These are phyloP conservation scores for Diaporthe australafricana DNA, from an alignment of 2,329 filamentous ascomycete species.

Conservation along the genomic window DNA sequence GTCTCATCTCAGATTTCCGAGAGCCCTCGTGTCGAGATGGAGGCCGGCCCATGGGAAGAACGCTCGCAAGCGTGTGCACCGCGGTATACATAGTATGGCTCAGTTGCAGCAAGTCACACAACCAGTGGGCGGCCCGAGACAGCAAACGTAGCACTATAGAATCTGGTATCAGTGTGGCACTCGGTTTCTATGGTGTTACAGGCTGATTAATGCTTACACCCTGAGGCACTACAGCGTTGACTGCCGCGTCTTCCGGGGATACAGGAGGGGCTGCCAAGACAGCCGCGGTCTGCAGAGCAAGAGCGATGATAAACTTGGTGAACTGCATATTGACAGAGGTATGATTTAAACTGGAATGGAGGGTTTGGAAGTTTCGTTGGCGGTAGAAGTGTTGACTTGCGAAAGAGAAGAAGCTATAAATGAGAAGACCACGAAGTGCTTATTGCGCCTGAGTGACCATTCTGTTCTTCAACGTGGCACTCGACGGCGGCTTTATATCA, in stretches of 20 bases:
- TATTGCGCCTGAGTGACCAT: neutral
- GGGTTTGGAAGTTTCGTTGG: too few relatives aligned
- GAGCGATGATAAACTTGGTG: neutral
- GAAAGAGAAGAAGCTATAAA: accelerated
- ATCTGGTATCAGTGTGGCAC: neutral
- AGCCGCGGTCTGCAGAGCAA: slow-evolving; percentile 1
- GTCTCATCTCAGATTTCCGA: too few relatives aligned
- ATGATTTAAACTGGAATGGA: neutral
- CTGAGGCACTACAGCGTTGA: slow-evolving; percentile 25
- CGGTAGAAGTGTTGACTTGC: too few relatives aligned
- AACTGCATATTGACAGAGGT: neutral
- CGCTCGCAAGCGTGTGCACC: too few relatives aligned
- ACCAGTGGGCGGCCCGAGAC: neutral
- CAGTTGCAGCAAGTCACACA: slow-evolving; percentile 5
- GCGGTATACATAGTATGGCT: too few relatives aligned
- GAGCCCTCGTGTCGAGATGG: too few relatives aligned
- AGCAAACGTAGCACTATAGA: slow-evolving; percentile 6
- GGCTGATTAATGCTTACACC: neutral
- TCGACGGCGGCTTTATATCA: neutral
- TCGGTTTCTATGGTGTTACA: neutral
- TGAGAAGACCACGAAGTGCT: neutral
- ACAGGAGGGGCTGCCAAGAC: slow-evolving; percentile 10
- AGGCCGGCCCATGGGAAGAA: too few relatives aligned
- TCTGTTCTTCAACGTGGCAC: neutral
- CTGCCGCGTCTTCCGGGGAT: neutral